phyloP scores from a whole-genome alignment of 164 flowering plant species.

The Berberis thunbergii region DNA sequence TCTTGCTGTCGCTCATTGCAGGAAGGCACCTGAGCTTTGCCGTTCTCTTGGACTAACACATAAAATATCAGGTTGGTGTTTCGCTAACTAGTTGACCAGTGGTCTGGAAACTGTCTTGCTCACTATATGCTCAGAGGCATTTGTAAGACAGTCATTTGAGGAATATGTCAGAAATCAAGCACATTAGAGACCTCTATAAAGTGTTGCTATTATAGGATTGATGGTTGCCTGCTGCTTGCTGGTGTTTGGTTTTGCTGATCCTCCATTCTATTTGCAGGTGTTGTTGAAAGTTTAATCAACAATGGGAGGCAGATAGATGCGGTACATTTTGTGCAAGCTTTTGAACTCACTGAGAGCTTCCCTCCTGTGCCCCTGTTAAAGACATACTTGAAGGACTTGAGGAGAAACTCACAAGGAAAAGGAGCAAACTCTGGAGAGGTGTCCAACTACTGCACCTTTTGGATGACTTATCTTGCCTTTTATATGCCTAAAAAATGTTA shows the following conservation, averaged over 20 bases:
- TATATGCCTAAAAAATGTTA: background rate
- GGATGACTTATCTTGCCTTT: too few species aligned
- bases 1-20: conserved; percentile 50
- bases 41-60: conserved; percentile 62
- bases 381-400: conserved; percentile 46
- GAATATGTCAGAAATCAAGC: background rate
- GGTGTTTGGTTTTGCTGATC: conserved; percentile 1
- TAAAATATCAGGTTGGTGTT: conserved; percentile 82
- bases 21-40: conserved; percentile 71
- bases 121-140: conserved; percentile 5
- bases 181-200: background rate
- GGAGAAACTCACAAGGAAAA: conserved; percentile 49
- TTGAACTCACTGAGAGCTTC: conserved; percentile 44
- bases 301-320: conserved; percentile 55
- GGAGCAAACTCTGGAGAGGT: conserved; percentile 15
- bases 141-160: conserved; percentile 1
- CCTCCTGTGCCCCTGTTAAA: conserved; percentile 53
- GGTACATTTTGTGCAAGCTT: conserved; percentile 45
- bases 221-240: background rate
- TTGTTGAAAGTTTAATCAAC: conserved; percentile 36
- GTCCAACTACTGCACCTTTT: background rate
- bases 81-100: conserved; percentile 30
- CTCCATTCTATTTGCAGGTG: conserved; percentile 30
- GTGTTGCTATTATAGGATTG: background rate
- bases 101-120: conserved; percentile 3